Evolutionary conservation across 306 rosid genomes (phyloP).

Genomic region (Fagus crenata): DNA sequence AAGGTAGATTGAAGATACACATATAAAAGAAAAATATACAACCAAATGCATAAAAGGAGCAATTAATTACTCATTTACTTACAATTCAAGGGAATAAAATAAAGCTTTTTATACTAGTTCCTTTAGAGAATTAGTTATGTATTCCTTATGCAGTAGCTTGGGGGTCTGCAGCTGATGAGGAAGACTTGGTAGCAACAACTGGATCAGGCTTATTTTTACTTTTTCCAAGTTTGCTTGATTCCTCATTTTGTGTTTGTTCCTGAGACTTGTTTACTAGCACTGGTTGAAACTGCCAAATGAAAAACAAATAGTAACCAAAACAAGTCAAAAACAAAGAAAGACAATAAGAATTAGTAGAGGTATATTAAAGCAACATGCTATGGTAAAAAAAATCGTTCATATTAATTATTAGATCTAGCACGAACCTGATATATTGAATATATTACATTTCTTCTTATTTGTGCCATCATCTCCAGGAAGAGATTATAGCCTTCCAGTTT

Average conservation of each 20-base stretch:
- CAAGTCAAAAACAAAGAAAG: not conserved
- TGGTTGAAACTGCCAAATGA: slow-evolving; percentile 73
- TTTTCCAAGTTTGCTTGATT: slow-evolving; percentile 43
- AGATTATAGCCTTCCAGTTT: slow-evolving; percentile 97
- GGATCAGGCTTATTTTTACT: slow-evolving; percentile 49
- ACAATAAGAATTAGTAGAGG: not conserved
- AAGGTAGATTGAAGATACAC: too few relatives aligned
- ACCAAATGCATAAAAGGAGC: not conserved
- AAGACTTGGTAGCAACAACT: slow-evolving; percentile 53
- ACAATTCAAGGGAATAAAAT: not conserved
- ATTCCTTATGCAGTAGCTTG: slow-evolving; percentile 24
- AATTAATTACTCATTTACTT: not conserved
- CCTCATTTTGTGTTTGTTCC: slow-evolving; percentile 42
- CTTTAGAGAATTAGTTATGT: not conserved
- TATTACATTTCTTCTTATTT: slow-evolving; percentile 90
- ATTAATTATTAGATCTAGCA: slow-evolving; percentile 3
- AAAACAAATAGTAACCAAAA: not conserved
- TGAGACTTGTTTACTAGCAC: slow-evolving; percentile 75
- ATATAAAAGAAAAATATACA: too few relatives aligned
- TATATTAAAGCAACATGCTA: not conserved
- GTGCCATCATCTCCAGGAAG: slow-evolving; percentile 99
- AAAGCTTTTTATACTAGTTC: slow-evolving; percentile 7
- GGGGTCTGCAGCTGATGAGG: slow-evolving; percentile 50
- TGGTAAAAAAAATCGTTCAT: not conserved
- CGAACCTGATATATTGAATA: slow-evolving; percentile 93